Evolutionary conservation across 2,329 filamentous ascomycete species (phyloP).

Genomic region (Penicillium hordei): DNA sequence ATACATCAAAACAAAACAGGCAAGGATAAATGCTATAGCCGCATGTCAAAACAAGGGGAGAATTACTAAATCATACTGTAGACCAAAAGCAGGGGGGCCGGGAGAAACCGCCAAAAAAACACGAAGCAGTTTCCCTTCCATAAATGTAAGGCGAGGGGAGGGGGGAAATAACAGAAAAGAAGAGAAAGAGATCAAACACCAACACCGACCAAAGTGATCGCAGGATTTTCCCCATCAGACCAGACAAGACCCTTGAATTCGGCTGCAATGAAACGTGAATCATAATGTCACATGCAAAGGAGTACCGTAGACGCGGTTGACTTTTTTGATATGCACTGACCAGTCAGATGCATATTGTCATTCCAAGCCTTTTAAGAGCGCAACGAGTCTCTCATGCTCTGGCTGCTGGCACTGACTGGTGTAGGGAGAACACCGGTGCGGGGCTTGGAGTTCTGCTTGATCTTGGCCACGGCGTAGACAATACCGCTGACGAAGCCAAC

Average conservation of each 20-base stretch:
- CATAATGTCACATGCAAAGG: slow-evolving; percentile 30
- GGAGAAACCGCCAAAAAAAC: not conserved
- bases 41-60: slow-evolving; percentile 10
- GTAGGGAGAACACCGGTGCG: slow-evolving; percentile 69
- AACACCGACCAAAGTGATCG: slow-evolving; percentile 25
- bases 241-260: slow-evolving; percentile 9
- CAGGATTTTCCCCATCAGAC: slow-evolving; percentile 16
- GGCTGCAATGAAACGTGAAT: slow-evolving; percentile 31
- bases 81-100: slow-evolving; percentile 8
- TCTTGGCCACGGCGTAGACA: slow-evolving; percentile 83
- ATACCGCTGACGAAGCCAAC: slow-evolving; percentile 90
- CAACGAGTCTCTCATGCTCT: slow-evolving; percentile 83
- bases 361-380: slow-evolving; percentile 56
- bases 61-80: slow-evolving; percentile 27
- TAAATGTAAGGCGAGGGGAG: not conserved
- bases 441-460: slow-evolving; percentile 69
- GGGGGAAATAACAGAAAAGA: slow-evolving; percentile 6
- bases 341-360: slow-evolving; percentile 11
- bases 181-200: slow-evolving; percentile 23
- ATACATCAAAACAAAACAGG: slow-evolving; percentile 23
- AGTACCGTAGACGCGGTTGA: slow-evolving; percentile 4
- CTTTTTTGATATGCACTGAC: slow-evolving; percentile 11
- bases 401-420: slow-evolving; percentile 83
- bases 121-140: slow-evolving; percentile 3
- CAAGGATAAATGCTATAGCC: slow-evolving; percentile 21